Evolutionary conservation across 371 early-diverging fungal species (phyloP).

Genomic region (Saksenaea vasiformis): DNA sequence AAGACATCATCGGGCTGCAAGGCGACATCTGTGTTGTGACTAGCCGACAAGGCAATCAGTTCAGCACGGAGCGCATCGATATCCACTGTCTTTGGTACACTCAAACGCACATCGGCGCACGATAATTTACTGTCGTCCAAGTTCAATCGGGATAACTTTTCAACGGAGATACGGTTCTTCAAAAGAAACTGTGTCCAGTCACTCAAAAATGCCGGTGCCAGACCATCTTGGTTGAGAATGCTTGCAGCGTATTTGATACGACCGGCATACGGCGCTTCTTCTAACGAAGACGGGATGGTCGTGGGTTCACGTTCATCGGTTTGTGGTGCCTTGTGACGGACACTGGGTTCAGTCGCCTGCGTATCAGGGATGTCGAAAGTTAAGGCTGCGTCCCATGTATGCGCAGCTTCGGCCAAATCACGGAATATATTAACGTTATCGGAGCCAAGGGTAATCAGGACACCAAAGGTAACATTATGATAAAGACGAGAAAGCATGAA

Average conservation of each 20-base stretch:
- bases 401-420: constrained; percentile 73
- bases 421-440: constrained; percentile 75
- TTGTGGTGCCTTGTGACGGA: constrained; percentile 26
- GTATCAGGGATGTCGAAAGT: constrained; percentile 81
- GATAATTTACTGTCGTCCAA: constrained; percentile 56
- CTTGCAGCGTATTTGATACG: constrained; percentile 84
- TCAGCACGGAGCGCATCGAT: constrained; percentile 66
- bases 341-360: constrained; percentile 59
- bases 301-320: constrained; percentile 28
- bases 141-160: constrained; percentile 77
- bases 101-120: constrained; percentile 79
- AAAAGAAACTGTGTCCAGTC: constrained; percentile 75
- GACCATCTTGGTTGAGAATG: constrained; percentile 76
- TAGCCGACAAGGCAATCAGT: constrained; percentile 69
- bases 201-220: constrained; percentile 70
- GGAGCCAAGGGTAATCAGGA: constrained; percentile 69
- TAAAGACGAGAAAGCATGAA: constrained; percentile 84
- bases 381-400: constrained; percentile 80
- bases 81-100: constrained; percentile 68
- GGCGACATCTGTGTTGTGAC: constrained; percentile 81
- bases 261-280: constrained; percentile 83
- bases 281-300: constrained; percentile 58
- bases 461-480: constrained; percentile 88
- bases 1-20: constrained; percentile 88
- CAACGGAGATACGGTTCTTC: constrained; percentile 74